Conservation (phyloP, 108 stramenopile species). For the Pseudonitzschia pungens region DNA sequence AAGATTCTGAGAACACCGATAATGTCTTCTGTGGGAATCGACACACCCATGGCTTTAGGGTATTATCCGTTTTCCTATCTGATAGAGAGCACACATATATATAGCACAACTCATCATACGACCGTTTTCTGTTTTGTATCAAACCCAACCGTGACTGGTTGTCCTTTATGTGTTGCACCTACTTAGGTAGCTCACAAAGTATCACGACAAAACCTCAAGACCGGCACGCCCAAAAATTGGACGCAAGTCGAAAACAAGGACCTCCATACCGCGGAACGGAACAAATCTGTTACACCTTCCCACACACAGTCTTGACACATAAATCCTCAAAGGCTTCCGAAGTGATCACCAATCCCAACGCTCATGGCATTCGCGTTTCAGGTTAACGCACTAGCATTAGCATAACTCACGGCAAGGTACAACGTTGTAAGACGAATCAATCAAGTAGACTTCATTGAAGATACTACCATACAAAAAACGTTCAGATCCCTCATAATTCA, state of each 20-base stretch:
- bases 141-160: neutral
- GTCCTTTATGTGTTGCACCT: neutral
- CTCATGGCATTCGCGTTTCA: neutral
- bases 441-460: neutral
- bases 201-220: neutral
- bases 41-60: too few species aligned
- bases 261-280: neutral
- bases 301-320: neutral
- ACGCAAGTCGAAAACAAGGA: neutral
- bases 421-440: neutral
- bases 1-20: neutral
- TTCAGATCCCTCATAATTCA: too few species aligned
- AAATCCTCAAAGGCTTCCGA: neutral
- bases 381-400: neutral
- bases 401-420: neutral
- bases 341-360: neutral
- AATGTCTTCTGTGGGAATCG: neutral
- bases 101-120: too few species aligned
- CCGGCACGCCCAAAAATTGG: neutral
- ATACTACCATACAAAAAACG: neutral
- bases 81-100: too few species aligned
- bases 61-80: too few species aligned
- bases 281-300: neutral
- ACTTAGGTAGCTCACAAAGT: neutral
- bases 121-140: neutral